Evolutionary conservation across 345 rosid species (phyloP).

Genomic region (Abelmoschus esculentus): DNA sequence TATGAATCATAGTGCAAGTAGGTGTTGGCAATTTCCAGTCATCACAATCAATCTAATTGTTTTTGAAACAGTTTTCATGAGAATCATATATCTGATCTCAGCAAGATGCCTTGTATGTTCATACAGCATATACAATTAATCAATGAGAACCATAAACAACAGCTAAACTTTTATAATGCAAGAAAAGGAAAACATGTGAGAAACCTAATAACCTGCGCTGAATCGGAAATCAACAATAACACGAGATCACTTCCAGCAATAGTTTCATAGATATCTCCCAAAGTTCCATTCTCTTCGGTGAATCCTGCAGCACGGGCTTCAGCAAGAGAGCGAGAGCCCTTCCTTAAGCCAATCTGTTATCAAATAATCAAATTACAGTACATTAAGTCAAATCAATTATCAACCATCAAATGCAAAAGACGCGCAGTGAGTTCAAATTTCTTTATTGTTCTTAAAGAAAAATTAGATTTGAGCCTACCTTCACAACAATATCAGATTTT

Average conservation of each 20-base stretch:
- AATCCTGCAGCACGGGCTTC: constrained; percentile 48
- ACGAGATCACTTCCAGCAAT: constrained; percentile 41
- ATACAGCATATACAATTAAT: not conserved
- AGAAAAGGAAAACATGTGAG: not conserved
- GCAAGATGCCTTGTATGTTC: not conserved
- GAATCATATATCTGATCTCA: not conserved
- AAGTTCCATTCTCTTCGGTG: constrained; percentile 37
- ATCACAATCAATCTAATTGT: not conserved
- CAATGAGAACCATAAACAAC: not conserved
- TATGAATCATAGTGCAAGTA: not conserved
- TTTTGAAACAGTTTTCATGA: not conserved
- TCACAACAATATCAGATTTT: constrained; percentile 33
- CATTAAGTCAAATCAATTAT: not conserved
- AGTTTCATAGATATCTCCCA: constrained; percentile 44
- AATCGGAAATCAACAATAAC: constrained; percentile 37
- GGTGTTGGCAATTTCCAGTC: not conserved
- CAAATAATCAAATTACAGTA: not conserved
- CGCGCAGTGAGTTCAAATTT: not conserved
- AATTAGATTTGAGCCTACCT: constrained; percentile 14
- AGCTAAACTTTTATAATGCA: not conserved
- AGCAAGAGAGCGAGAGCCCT: constrained; percentile 33
- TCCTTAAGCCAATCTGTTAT: constrained; percentile 39
- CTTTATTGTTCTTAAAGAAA: not conserved
- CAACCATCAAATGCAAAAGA: not conserved
- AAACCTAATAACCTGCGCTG: constrained; percentile 31